Evolutionary conservation across 1,284 basidiomycete genomes (phyloP).

Genomic region (Ceratobasidium sp.): DNA sequence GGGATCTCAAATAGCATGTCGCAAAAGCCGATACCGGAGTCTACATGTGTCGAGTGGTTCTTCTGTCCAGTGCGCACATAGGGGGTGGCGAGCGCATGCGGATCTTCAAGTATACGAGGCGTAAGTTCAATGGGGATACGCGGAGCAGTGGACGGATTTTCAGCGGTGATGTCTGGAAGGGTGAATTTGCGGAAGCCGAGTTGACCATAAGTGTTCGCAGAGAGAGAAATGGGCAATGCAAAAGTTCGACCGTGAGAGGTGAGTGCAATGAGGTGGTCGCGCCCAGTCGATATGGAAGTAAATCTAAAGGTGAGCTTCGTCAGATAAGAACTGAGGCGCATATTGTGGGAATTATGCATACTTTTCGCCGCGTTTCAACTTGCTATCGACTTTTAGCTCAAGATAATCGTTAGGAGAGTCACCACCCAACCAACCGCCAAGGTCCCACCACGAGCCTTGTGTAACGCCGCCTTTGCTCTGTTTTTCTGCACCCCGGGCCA

Average conservation of each 20-base stretch:
- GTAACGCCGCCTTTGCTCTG: constrained; percentile 45
- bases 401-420: constrained; percentile 52
- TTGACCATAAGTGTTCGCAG: constrained; percentile 86
- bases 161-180: constrained; percentile 51
- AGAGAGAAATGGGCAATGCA: constrained; percentile 73
- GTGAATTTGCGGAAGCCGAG: constrained; percentile 74
- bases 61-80: constrained; percentile 40
- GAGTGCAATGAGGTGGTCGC: constrained; percentile 82
- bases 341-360: constrained; percentile 45
- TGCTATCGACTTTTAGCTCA: constrained; percentile 56
- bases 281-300: constrained; percentile 72
- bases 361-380: constrained; percentile 60
- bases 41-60: constrained; percentile 41
- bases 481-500: constrained; percentile 58
- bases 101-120: constrained; percentile 63
- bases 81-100: constrained; percentile 54
- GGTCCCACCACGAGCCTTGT: constrained; percentile 46
- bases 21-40: constrained; percentile 65
- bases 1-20: constrained; percentile 81
- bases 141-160: constrained; percentile 47
- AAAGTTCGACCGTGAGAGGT: constrained; percentile 83
- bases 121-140: constrained; percentile 62
- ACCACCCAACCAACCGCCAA: constrained; percentile 47
- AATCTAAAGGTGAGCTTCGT: constrained; percentile 57
- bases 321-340: not conserved